Base-by-base conservation (phyloP, 148 eudicot species). In the Fagopyrum tataricum region DNA sequence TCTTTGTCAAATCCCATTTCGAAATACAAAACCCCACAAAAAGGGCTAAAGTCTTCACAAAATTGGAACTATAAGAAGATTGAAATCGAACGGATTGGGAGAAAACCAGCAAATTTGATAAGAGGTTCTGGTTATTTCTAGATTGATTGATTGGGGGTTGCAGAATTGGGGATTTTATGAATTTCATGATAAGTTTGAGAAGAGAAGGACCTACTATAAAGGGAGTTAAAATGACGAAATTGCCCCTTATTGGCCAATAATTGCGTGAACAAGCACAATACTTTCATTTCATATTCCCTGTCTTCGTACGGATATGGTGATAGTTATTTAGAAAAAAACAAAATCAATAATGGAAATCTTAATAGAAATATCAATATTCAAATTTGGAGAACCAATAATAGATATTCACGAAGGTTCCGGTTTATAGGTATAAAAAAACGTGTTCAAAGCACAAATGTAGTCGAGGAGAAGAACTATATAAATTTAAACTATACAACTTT, bases 1-100 rank as follows among this genome's bases (percentile, higher is more conserved):
- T 79, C 88, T 24, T 79, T 68, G 2, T 75, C 76, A 72, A 85
- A 78, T n/a, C 79, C 86, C 91, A 87, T 87, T 47, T 48, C 69
- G 13, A 24, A 46, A 46, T 46, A 8, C 13, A 10, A 7, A 31
- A 4, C 41, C 17, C n/a, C 1, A 31, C 37, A 26, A 4, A 13
- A 24, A 24, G 1, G 7, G 42, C 4, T 12, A 12, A 61, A 20
- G 13, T 0, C 2, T 52, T 15, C 6, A 15, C 56, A 52, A n/a
- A 52, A 18, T 20, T 20, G 18, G 56, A 17, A 0, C 10, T 46
- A 7, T 52, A 20, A 17, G 56, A n/a, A 6, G 21, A 9, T 14
- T 12, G 4, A 58, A 10, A 21, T 58, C 7, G 31, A 23, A 21
- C 64, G 37, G 14, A 0, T 9, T 2, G 37, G 37, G 43, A 31